phyloP scores from a whole-genome alignment of 1,284 basidiomycete species.

The Marasmius tenuissimus region DNA sequence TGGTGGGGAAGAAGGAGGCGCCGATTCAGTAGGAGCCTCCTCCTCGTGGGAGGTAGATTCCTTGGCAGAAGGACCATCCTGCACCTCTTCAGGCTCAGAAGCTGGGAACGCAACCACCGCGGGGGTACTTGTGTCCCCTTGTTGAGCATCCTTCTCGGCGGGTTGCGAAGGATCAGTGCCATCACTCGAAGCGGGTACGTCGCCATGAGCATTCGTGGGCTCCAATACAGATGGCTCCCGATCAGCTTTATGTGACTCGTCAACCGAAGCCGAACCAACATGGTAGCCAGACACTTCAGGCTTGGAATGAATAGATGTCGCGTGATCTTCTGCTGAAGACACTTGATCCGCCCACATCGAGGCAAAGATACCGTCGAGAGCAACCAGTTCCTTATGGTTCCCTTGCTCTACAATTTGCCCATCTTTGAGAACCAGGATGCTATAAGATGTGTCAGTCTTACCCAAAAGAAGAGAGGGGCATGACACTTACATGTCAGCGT shows the following conservation, averaged over 20 bases:
- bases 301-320: constrained; percentile 33
- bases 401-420: constrained; percentile 82
- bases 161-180: constrained; percentile 7
- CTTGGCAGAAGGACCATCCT: background rate
- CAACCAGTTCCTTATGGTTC: constrained; percentile 70
- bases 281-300: constrained; percentile 43
- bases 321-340: constrained; percentile 52
- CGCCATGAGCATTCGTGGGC: background rate
- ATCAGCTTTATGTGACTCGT: background rate
- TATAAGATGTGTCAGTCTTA: constrained; percentile 26
- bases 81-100: constrained; percentile 22
- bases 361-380: constrained; percentile 69
- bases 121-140: background rate
- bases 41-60: background rate
- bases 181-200: background rate
- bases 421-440: constrained; percentile 81
- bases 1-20: constrained; percentile 18
- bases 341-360: constrained; percentile 83
- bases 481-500: constrained; percentile 64
- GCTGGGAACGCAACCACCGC: constrained; percentile 44
- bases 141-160: constrained; percentile 9
- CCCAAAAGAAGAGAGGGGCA: constrained; percentile 4
- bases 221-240: background rate
- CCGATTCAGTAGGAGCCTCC: constrained; percentile 20
- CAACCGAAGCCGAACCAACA: constrained; percentile 21